These are phyloP conservation scores for Arthrobotrys sinensis DNA, from an alignment of 2,329 filamentous ascomycete genomes.

Conservation along the genomic window DNA sequence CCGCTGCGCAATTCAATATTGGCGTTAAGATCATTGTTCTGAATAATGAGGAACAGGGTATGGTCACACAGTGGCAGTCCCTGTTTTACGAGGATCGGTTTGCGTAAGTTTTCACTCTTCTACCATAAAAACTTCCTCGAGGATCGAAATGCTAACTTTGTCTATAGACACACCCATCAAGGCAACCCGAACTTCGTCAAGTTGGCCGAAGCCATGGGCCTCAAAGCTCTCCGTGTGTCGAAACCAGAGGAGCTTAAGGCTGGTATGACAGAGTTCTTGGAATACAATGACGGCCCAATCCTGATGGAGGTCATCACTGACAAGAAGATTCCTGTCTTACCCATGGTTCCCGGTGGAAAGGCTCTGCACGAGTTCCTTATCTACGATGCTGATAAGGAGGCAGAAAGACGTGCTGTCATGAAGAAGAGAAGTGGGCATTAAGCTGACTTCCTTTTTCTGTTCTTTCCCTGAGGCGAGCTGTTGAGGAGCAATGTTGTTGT, in stretches of 20 bases:
- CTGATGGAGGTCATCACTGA: conserved; percentile 93
- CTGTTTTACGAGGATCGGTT: conserved; percentile 97
- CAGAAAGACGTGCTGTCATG: conserved; percentile 62
- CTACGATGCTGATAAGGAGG: conserved; percentile 80
- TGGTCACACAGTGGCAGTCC: conserved; percentile 99
- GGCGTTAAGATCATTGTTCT: conserved; percentile 94
- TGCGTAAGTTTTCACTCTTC: conserved; percentile 66
- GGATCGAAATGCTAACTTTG: conserved; percentile 63
- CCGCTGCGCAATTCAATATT: conserved; percentile 95
- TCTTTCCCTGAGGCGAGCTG: not conserved
- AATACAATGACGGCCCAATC: conserved; percentile 85
- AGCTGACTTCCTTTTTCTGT: not conserved
- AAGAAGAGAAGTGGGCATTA: conserved; percentile 49
- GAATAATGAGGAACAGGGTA: conserved; percentile 98
- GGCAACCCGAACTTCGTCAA: conserved; percentile 97
- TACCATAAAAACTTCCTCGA: not conserved
- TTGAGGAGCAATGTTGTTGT: not conserved
- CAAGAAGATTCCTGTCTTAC: conserved; percentile 92
- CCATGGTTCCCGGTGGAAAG: conserved; percentile 92
- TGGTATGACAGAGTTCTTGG: conserved; percentile 88
- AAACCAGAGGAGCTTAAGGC: conserved; percentile 84
- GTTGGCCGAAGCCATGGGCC: conserved; percentile 89
- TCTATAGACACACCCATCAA: conserved; percentile 83
- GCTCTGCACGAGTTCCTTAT: conserved; percentile 93
- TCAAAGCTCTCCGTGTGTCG: conserved; percentile 80